These are phyloP conservation scores for Plasmodium gonderi DNA, from an alignment of 169 alveolate genomes.

Conservation along the genomic window DNA sequence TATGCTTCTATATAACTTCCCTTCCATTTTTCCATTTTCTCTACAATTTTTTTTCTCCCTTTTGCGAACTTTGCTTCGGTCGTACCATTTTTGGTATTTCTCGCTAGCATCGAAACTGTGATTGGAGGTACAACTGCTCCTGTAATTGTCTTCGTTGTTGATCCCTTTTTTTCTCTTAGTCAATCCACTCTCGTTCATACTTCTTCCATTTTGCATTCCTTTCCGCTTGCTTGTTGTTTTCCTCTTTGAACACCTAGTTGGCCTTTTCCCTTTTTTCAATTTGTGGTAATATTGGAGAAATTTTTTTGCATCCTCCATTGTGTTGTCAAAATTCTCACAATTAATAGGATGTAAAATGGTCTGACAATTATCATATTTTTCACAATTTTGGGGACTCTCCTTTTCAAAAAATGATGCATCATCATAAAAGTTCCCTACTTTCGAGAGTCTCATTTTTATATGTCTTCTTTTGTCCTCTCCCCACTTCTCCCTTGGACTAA, in stretches of 20 bases:
- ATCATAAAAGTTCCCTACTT: not conserved
- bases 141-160: not conserved
- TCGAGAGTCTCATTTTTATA: not conserved
- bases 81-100: not conserved
- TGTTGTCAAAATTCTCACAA: too few relatives aligned
- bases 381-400: too few relatives aligned
- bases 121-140: not conserved
- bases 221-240: not conserved
- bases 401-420: too few relatives aligned
- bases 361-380: too few relatives aligned
- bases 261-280: too few relatives aligned
- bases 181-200: too few relatives aligned
- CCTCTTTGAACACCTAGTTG: too few relatives aligned
- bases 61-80: not conserved
- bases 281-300: too few relatives aligned
- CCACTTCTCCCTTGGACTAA: not conserved
- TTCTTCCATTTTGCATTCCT: too few relatives aligned
- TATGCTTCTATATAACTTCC: slow-evolving; percentile 32
- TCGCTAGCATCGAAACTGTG: too few relatives aligned
- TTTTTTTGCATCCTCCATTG: too few relatives aligned
- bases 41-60: not conserved
- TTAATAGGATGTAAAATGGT: too few relatives aligned
- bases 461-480: not conserved
- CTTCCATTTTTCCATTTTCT: not conserved
- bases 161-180: not conserved